phyloP scores from a whole-genome alignment of 345 rosid species.

The Euphorbia lathyris region DNA sequence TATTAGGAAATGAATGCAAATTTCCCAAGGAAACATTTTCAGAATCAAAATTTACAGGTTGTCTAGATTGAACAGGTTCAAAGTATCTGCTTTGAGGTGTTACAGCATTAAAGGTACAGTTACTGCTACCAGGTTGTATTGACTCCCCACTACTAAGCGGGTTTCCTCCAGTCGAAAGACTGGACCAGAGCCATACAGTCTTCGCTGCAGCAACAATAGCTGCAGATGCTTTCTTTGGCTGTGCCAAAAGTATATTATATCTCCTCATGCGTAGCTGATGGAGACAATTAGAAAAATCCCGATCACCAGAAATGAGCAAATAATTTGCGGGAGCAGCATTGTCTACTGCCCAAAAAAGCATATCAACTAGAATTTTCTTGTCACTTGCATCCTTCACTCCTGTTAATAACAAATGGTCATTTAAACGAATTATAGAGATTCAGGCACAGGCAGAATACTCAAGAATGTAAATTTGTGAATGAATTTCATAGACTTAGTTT shows the following conservation, averaged over 20 bases:
- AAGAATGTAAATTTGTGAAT: no score
- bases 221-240: slow-evolving; percentile 68
- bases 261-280: slow-evolving; percentile 88
- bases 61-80: slow-evolving; percentile 35
- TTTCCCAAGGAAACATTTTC: slow-evolving; percentile 21
- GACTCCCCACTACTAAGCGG: slow-evolving; percentile 56
- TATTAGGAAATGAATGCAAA: slow-evolving; percentile 18
- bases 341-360: slow-evolving; percentile 94
- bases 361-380: slow-evolving; percentile 89
- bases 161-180: slow-evolving; percentile 59
- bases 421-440: not conserved
- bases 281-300: slow-evolving; percentile 92
- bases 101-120: slow-evolving; percentile 21
- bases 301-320: slow-evolving; percentile 81
- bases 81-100: slow-evolving; percentile 22
- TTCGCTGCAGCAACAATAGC: slow-evolving; percentile 79
- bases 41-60: slow-evolving; percentile 30
- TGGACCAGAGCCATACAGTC: slow-evolving; percentile 85
- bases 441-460: not conserved
- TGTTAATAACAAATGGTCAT: slow-evolving; percentile 18
- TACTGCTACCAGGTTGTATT: not conserved
- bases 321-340: slow-evolving; percentile 90
- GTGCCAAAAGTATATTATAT: slow-evolving; percentile 87
- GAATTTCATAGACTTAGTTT: no score
- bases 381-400: slow-evolving; percentile 98